phyloP scores from a whole-genome alignment of 805 yeast genomes.

The Saccharomycopsis fodiens region DNA sequence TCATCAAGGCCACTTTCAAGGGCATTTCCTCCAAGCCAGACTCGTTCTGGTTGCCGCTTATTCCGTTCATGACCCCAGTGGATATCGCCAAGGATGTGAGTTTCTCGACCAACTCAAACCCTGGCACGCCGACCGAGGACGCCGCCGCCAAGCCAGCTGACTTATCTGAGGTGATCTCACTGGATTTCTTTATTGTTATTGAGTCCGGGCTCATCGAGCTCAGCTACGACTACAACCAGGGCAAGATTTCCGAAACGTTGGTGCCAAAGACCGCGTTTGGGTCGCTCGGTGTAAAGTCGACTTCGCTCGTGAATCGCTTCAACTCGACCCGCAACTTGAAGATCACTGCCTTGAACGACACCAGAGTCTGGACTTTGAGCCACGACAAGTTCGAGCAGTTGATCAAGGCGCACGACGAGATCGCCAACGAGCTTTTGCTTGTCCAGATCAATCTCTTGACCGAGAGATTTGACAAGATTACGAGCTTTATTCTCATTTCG shows the following conservation, averaged over 20 bases:
- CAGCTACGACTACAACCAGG: constrained; percentile 38
- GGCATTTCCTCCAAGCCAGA: constrained; percentile 45
- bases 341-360: constrained; percentile 27
- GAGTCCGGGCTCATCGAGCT: constrained; percentile 39
- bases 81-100: constrained; percentile 37
- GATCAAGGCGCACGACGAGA: constrained; percentile 28
- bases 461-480: constrained; percentile 41
- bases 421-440: constrained; percentile 31
- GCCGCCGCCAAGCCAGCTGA: not conserved
- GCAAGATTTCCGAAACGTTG: constrained; percentile 39
- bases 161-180: not conserved
- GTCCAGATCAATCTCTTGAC: constrained; percentile 34
- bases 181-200: constrained; percentile 40
- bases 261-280: constrained; percentile 75
- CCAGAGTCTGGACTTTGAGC: constrained; percentile 35
- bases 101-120: constrained; percentile 33
- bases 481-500: constrained; percentile 38
- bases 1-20: constrained; percentile 56
- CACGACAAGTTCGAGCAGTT: constrained; percentile 29
- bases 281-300: constrained; percentile 32
- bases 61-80: constrained; percentile 44
- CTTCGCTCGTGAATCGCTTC: constrained; percentile 21
- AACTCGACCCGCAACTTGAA: constrained; percentile 35
- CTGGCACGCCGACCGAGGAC: not conserved
- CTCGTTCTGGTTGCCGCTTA: constrained; percentile 52